A percentile compares a stretch with the other conserved stretches of the same genome.
Evolutionary conservation across 768 basidiomycete species (phyloP).

Genomic region (Boletus sensibilis): DNA sequence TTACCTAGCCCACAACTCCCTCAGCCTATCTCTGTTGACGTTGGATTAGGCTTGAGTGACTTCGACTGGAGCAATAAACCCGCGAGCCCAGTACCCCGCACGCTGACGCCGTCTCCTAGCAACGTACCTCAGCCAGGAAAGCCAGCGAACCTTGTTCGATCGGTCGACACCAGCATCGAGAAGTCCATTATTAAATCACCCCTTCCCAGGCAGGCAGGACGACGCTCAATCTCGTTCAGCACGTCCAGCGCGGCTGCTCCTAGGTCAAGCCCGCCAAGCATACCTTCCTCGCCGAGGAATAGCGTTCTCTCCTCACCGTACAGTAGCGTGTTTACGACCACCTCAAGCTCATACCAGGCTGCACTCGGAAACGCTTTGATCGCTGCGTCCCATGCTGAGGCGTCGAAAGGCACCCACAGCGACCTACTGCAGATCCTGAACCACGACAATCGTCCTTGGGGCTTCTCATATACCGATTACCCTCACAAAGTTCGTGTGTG

Average conservation of each 20-base stretch:
- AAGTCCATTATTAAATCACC: conserved; percentile 36
- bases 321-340: conserved; percentile 21
- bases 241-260: conserved; percentile 29
- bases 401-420: conserved; percentile 83
- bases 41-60: conserved; percentile 56
- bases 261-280: conserved; percentile 44
- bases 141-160: conserved; percentile 16
- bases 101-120: conserved; percentile 21
- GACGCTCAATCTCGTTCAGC: conserved; percentile 70
- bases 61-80: conserved; percentile 47
- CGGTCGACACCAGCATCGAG: conserved; percentile 31
- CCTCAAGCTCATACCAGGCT: conserved; percentile 47
- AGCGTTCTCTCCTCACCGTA: conserved; percentile 38
- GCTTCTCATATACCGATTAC: conserved; percentile 83
- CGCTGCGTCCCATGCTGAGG: conserved; percentile 94
- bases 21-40: conserved; percentile 51
- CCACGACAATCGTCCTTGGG: conserved; percentile 85
- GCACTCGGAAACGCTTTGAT: conserved; percentile 87
- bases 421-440: conserved; percentile 93
- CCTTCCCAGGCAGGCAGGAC: conserved; percentile 50
- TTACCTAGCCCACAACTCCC: conserved; percentile 53
- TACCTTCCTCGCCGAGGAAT: conserved; percentile 53
- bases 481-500: conserved; percentile 78
- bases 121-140: conserved; percentile 19
- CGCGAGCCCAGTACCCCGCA: conserved; percentile 9